phyloP scores from a whole-genome alignment of 805 yeast species.

The Schwanniomyces occidentalis region DNA sequence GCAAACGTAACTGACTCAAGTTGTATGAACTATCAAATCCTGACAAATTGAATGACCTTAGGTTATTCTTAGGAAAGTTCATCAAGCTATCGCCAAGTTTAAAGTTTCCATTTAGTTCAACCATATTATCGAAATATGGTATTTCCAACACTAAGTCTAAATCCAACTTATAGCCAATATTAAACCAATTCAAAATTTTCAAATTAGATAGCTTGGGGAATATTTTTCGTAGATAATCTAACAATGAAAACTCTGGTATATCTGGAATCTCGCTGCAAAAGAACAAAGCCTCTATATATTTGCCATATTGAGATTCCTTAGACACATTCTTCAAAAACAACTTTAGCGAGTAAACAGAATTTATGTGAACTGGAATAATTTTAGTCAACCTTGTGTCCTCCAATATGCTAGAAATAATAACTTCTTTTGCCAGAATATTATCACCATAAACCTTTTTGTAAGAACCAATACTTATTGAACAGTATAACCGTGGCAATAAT shows the following conservation, averaged over 20 bases:
- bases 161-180: constrained; percentile 15
- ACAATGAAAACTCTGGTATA: constrained; percentile 22
- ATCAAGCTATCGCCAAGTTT: constrained; percentile 7
- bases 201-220: constrained; percentile 17
- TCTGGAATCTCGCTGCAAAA: constrained; percentile 20
- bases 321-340: constrained; percentile 18
- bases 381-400: not conserved
- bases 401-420: constrained; percentile 1
- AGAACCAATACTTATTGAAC: constrained; percentile 16
- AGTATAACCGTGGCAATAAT: constrained; percentile 14
- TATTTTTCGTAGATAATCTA: constrained; percentile 12
- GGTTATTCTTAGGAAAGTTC: constrained; percentile 5
- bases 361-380: constrained; percentile 2
- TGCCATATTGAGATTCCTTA: constrained; percentile 10
- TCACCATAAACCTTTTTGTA: constrained; percentile 3
- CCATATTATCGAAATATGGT: constrained; percentile 12
- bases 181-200: constrained; percentile 19
- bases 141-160: constrained; percentile 11
- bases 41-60: constrained; percentile 16
- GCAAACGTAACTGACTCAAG: constrained; percentile 4
- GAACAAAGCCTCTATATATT: constrained; percentile 12
- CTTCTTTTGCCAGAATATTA: not conserved
- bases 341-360: constrained; percentile 17
- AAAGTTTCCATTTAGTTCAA: constrained; percentile 18
- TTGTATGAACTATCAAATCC: constrained; percentile 5